phyloP scores from a whole-genome alignment of 768 basidiomycete species.

The Suillus hirtellus region DNA sequence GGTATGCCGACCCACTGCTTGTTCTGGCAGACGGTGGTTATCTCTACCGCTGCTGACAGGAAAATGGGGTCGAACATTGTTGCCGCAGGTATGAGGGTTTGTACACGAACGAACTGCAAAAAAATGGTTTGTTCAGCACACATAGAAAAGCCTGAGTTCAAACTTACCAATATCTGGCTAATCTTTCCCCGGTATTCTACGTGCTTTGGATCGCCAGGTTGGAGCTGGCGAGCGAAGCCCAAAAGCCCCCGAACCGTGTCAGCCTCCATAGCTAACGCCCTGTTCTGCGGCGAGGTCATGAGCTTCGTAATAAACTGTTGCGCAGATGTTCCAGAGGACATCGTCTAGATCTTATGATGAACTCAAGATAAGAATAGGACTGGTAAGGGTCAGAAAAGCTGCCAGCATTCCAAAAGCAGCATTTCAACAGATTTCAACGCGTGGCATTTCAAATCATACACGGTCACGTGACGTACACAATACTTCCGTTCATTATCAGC shows the following conservation, averaged over 20 bases:
- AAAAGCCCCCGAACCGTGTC: not conserved
- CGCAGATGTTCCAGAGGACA: not conserved
- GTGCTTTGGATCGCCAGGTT: not conserved
- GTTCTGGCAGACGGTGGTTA: not conserved
- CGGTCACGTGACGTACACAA: not conserved
- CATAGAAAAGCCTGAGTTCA: not conserved
- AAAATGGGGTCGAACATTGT: constrained; percentile 3
- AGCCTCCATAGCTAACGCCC: not conserved
- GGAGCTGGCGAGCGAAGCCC: not conserved
- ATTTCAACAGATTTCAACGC: not conserved
- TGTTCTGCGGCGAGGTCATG: not conserved
- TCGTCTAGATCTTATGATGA: not conserved
- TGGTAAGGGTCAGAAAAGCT: not conserved
- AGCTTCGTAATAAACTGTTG: not conserved
- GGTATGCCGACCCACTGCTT: not conserved
- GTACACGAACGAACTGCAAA: not conserved
- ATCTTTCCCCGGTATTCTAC: not conserved
- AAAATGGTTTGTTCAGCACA: not conserved
- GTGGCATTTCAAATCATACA: not conserved
- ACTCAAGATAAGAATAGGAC: not conserved
- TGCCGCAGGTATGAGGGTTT: not conserved
- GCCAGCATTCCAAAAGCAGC: not conserved
- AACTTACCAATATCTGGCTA: not conserved
- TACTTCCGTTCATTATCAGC: not conserved
- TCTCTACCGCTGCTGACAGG: not conserved